Evolutionary conservation across 176 grass and related monocot genomes (phyloP), one percentile per base, ranked within the genome.

Genomic region (Hyparrhenia diplandra): DNA sequence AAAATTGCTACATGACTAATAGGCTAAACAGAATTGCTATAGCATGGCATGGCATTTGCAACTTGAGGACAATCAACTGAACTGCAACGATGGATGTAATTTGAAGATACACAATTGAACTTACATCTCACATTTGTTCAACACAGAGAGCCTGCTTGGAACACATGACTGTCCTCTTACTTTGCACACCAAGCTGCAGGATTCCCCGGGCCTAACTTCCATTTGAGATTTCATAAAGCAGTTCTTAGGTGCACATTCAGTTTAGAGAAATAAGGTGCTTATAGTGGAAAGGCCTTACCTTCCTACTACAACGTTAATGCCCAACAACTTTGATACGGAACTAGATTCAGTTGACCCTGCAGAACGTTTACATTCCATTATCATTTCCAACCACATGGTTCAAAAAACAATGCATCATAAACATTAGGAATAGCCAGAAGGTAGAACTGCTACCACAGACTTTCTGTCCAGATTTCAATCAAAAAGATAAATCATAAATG

Each of bases 111-210:
- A 79, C 13, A 64, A 69, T 27, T 61, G 62, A 58, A 91, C 96
- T 99, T 93, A 98, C 96, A 95, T 68, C 62, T 93, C 87, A 61
- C 96, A 98, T 90, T 71, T 85, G 79, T 95, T 98, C 47, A 98
- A 76, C 29, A 82, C 60, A 55, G 84, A 91, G 55, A 95, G 90
- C 65, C 82, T 92, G 74, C 85, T 93, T 39, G 87, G 85, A 87
- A 98, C 90, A 86, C 92, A 98, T 61, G 92, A 91, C 73, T 98
- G 90, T 21, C 92, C 92, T 76, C 70, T 91, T 60, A 42, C 84
- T 79, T 74, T 89, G 87, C 96, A 98, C 34, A 80, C 87, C 59
- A 70, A 87, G 55, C 80, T 92, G 85, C 92, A 95, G 1, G 96
- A 93, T 69, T 91, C 92, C 55, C 96, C 90, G 16, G 78, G 72